Evolutionary conservation across 2,329 filamentous ascomycete genomes (phyloP).

Genomic region (Cylindrodendrum hubeiense): DNA sequence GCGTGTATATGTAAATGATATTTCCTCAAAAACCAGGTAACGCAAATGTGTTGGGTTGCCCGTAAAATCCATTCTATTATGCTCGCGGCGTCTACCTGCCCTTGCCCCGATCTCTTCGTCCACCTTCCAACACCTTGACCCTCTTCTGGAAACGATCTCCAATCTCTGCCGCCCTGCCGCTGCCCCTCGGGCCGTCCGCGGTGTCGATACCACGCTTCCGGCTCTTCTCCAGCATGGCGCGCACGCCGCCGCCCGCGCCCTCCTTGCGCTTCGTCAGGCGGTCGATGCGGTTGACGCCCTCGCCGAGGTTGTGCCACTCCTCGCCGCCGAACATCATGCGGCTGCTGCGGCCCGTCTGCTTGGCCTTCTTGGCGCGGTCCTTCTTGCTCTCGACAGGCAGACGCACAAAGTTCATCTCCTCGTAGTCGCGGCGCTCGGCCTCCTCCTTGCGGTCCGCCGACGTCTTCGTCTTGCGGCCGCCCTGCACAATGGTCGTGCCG

Average conservation of each 20-base stretch:
- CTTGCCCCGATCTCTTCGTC: slow-evolving; percentile 59
- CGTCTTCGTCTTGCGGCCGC: slow-evolving; percentile 84
- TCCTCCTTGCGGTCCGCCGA: slow-evolving; percentile 82
- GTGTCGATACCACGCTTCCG: slow-evolving; percentile 82
- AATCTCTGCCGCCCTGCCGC: slow-evolving; percentile 68
- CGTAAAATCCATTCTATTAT: slow-evolving; percentile 26
- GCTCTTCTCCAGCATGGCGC: slow-evolving; percentile 82
- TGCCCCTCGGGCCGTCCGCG: slow-evolving; percentile 76
- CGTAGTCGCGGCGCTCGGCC: slow-evolving; percentile 84
- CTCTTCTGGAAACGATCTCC: slow-evolving; percentile 82
- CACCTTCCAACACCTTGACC: slow-evolving; percentile 67
- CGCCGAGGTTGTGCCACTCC: slow-evolving; percentile 89
- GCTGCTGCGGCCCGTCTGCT: slow-evolving; percentile 61
- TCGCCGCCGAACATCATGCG: slow-evolving; percentile 87
- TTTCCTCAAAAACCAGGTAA: not conserved
- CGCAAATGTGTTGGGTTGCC: not conserved
- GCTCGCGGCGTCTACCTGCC: slow-evolving; percentile 46
- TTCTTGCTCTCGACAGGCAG: slow-evolving; percentile 91
- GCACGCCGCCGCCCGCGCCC: slow-evolving; percentile 64
- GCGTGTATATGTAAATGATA: not conserved
- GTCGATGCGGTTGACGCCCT: slow-evolving; percentile 89
- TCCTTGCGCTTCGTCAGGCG: slow-evolving; percentile 80
- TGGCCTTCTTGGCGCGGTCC: slow-evolving; percentile 75
- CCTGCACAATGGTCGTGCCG: slow-evolving; percentile 85
- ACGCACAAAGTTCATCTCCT: slow-evolving; percentile 92